Conservation (phyloP, 176 grass and related monocot genomes). For the Phoenix roebelenii region DNA sequence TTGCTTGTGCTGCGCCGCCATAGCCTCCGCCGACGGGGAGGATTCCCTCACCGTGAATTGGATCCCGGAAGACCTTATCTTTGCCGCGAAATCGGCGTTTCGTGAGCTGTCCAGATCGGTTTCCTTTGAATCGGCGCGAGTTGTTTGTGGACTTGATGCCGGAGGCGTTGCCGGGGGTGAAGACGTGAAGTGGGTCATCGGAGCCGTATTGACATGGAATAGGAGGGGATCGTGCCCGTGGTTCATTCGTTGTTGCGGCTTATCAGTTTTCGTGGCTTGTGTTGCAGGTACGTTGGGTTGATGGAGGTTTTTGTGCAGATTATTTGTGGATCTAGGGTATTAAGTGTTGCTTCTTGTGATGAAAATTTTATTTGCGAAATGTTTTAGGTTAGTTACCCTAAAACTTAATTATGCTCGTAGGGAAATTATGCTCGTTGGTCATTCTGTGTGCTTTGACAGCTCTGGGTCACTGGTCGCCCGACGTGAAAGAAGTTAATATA, state of each 20-base stretch:
- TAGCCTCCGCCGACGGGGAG: slow-evolving; percentile 20
- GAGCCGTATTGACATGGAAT: slow-evolving; percentile 43
- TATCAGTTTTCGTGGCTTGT: slow-evolving; percentile 82
- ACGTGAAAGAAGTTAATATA: slow-evolving; percentile 48
- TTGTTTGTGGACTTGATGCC: slow-evolving; percentile 40
- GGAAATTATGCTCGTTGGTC: slow-evolving; percentile 54
- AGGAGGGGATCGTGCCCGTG: slow-evolving; percentile 37
- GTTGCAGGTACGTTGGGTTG: slow-evolving; percentile 48
- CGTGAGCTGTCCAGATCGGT: slow-evolving; percentile 26
- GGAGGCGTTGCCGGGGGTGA: slow-evolving; percentile 43
- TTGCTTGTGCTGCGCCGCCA: slow-evolving; percentile 52
- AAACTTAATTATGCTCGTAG: too few relatives aligned
- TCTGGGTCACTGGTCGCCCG: slow-evolving; percentile 85
- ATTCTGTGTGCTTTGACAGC: slow-evolving; percentile 69
- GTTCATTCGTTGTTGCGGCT: slow-evolving; percentile 44
- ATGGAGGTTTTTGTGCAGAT: not conserved
- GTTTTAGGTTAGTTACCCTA: slow-evolving; percentile 53
- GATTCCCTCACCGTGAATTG: slow-evolving; percentile 56
- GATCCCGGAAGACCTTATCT: slow-evolving; percentile 36
- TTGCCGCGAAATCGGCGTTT: slow-evolving; percentile 15
- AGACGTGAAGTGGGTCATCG: slow-evolving; percentile 29
- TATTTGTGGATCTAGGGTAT: not conserved
- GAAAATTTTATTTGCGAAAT: not conserved
- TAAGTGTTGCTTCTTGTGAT: slow-evolving; percentile 7
- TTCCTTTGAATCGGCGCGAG: slow-evolving; percentile 29